Evolutionary conservation across 1,139 yeast species (phyloP), one percentile per base, ranked within the genome.

Genomic region (Saccharomyces hybrid): DNA sequence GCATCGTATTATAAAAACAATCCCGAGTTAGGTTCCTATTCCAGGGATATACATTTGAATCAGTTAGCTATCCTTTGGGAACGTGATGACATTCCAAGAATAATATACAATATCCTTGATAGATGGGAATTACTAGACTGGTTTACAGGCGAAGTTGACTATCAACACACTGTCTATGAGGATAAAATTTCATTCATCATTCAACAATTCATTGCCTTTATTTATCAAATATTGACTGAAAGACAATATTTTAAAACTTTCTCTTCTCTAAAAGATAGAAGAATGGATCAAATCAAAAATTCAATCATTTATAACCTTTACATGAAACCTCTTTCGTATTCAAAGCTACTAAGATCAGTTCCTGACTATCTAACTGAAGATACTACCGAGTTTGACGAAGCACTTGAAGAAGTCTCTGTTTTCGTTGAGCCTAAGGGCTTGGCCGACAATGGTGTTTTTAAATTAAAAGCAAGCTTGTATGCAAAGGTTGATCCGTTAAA

Each of bases 91-190:
- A 58, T 69, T 4, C 67, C 69, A 27, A 65, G 73, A 44, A 69
- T 74, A 0, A 69, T 81, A 1, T 67, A 80, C 50, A 80, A 82
- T 53, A 73, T 84, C 53, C 69, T 84, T 50, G 82, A 80, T 52
- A 73, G 87, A 56, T 86, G 86, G 84, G 88, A 81, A 58, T 64
- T 86, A 31, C 61, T 73, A 20, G 72, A 71, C 0, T 84, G 89
- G 84, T 78, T 75, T 57, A 61, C 64, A n/a, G 77, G 77, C 16
- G 59, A 62, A 2, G 71, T 67, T 1, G 73, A 69, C 2, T 63
- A 71, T 16, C 67, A 68, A 47, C 65, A 71, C 0, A 82, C 87
- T 0, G 67, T 78, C 1, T 86, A 84, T 63, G 84, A 82, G 52
- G 88, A 84, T 38, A 76, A 83, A 56, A 76, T 82, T 41, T 62